Percentiles rank a stretch among this genome's conserved stretches.
phyloP scores from a whole-genome alignment of 495 filamentous ascomycete genomes.

The Penicillium arizonense region DNA sequence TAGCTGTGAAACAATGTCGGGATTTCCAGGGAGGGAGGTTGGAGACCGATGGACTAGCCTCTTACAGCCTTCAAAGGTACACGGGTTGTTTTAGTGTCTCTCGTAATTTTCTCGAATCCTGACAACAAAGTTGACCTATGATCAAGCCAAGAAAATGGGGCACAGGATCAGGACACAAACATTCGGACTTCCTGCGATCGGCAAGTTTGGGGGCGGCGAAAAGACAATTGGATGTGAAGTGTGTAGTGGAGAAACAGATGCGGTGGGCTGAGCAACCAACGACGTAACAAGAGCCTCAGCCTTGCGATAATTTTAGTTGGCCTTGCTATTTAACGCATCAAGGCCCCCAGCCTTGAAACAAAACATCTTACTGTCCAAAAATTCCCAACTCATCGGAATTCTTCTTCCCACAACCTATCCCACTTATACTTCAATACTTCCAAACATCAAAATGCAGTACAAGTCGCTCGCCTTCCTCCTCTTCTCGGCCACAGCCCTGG shows the following conservation, averaged over 20 bases:
- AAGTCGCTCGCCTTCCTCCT: slow-evolving; percentile 17
- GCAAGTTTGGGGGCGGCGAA: neutral
- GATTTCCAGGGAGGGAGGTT: too few relatives aligned
- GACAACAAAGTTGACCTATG: too few relatives aligned
- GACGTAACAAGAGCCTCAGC: slow-evolving; percentile 1
- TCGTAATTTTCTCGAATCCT: neutral
- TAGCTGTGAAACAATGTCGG: too few relatives aligned
- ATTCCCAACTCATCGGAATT: neutral
- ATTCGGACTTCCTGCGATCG: neutral
- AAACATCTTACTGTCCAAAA: too few relatives aligned
- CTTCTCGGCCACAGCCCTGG: slow-evolving; percentile 16
- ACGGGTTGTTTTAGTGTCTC: neutral
- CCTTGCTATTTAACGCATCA: too few relatives aligned
- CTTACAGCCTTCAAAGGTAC: too few relatives aligned
- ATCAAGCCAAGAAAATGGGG: neutral
- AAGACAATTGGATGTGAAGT: neutral
- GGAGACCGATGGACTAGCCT: too few relatives aligned
- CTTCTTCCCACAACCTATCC: neutral
- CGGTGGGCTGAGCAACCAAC: neutral
- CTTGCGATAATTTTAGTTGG: too few relatives aligned
- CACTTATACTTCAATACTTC: neutral
- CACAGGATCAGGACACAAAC: neutral
- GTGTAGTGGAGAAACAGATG: neutral
- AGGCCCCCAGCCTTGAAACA: too few relatives aligned
- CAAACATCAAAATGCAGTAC: slow-evolving; percentile 23